Percentiles rank a stretch among this genome's conserved stretches.
Evolutionary conservation across 176 grass and related monocot species (phyloP).

Genomic region (Elaeis guineensis): DNA sequence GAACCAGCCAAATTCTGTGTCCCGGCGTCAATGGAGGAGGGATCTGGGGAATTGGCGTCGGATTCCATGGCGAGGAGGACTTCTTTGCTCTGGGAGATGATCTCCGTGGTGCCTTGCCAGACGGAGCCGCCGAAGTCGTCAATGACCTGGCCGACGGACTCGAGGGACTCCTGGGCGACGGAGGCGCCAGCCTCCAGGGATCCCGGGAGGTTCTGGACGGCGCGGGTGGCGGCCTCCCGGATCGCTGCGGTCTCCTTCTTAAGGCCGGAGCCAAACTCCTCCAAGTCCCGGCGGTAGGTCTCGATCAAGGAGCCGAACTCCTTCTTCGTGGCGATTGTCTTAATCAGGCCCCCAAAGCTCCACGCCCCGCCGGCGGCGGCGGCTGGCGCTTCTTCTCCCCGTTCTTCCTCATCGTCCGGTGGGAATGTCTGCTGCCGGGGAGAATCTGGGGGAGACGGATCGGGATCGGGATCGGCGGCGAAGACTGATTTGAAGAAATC

Average conservation of each 20-base stretch:
- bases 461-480: background rate
- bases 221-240: constrained; percentile 52
- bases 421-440: constrained; percentile 27
- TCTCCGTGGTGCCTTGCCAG: constrained; percentile 26
- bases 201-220: constrained; percentile 44
- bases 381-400: background rate
- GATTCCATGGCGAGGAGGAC: constrained; percentile 36
- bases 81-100: constrained; percentile 87
- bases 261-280: constrained; percentile 83
- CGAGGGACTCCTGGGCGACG: constrained; percentile 19
- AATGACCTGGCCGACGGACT: constrained; percentile 35
- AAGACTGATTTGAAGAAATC: constrained; percentile 83
- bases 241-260: constrained; percentile 75
- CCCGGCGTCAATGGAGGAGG: background rate
- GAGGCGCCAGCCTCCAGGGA: constrained; percentile 24
- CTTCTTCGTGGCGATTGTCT: constrained; percentile 68
- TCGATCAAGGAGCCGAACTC: constrained; percentile 61
- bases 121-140: constrained; percentile 38
- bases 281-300: constrained; percentile 81
- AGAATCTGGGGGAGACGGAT: background rate
- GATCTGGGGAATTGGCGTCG: background rate
- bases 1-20: background rate
- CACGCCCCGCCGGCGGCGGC: constrained; percentile 16
- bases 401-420: constrained; percentile 4
- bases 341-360: constrained; percentile 65